Percentiles rank a stretch among this genome's conserved stretches.
These are phyloP conservation scores for Xylariaceae sp. DNA, from an alignment of 2,329 filamentous ascomycete genomes.

Conservation along the genomic window DNA sequence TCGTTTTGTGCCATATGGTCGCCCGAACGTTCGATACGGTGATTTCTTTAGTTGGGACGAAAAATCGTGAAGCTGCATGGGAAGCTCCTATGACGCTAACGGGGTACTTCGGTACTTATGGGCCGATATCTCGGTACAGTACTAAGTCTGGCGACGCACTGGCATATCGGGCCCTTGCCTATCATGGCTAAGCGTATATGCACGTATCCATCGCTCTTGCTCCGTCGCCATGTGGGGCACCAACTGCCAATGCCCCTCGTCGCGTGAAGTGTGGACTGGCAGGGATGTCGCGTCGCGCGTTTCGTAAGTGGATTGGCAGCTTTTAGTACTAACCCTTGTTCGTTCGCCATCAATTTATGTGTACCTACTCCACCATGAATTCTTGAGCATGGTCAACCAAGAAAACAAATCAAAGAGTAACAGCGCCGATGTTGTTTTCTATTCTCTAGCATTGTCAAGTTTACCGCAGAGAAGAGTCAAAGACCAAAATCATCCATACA, in stretches of 20 bases:
- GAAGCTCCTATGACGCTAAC: conserved; percentile 13
- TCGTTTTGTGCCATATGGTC: conserved; percentile 33
- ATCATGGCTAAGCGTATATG: background rate
- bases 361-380: background rate
- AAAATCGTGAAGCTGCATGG: conserved; percentile 7
- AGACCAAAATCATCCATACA: background rate
- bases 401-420: conserved; percentile 1
- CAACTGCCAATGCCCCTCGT: conserved; percentile 16
- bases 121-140: background rate
- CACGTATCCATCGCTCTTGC: conserved; percentile 7
- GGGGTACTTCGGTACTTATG: background rate
- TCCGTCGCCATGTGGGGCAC: conserved; percentile 5
- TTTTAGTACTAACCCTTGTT: background rate
- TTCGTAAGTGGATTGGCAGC: conserved; percentile 20
- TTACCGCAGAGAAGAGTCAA: background rate
- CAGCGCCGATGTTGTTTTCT: background rate
- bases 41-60: conserved; percentile 1
- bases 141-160: background rate
- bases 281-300: conserved; percentile 28
- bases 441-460: background rate
- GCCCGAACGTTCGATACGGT: conserved; percentile 2
- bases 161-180: background rate
- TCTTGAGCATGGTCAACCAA: background rate
- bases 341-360: background rate
- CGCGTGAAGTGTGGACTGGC: conserved; percentile 6